phyloP scores from a whole-genome alignment of 2,329 filamentous ascomycete genomes.

The Helminthosporium solani region DNA sequence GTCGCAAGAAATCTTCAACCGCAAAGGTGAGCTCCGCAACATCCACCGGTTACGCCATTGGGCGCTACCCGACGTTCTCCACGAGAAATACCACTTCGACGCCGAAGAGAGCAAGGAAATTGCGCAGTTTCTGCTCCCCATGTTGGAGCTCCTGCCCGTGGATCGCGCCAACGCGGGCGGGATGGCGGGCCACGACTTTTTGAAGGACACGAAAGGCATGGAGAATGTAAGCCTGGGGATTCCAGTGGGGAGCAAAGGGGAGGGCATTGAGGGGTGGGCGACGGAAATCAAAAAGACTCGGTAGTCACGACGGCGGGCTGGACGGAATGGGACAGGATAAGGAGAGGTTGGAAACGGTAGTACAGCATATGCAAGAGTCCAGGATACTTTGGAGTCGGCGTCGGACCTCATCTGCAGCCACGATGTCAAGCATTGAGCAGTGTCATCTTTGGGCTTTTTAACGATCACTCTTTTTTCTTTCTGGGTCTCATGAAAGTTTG shows the following conservation, averaged over 20 bases:
- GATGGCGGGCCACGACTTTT: conserved; percentile 82
- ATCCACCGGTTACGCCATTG: conserved; percentile 96
- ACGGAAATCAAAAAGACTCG: conserved; percentile 71
- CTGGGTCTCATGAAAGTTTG: neutral
- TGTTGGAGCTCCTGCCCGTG: conserved; percentile 86
- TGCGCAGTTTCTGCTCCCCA: conserved; percentile 79
- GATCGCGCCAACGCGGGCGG: conserved; percentile 92
- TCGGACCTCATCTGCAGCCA: neutral
- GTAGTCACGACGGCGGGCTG: conserved; percentile 13
- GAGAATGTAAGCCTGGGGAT: conserved; percentile 73
- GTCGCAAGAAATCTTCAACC: conserved; percentile 98
- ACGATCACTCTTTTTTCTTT: neutral
- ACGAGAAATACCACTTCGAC: conserved; percentile 95
- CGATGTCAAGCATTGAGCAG: neutral
- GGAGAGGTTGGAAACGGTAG: neutral
- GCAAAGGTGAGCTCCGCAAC: conserved; percentile 94
- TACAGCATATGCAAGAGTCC: conserved; percentile 1
- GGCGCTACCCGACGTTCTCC: conserved; percentile 87
- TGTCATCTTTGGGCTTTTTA: neutral
- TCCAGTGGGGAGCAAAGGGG: conserved; percentile 76
- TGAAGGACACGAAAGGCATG: conserved; percentile 88
- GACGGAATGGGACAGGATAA: neutral
- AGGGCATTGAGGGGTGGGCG: conserved; percentile 93
- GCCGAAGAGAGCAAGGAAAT: conserved; percentile 78
- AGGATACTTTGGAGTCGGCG: neutral